Percentiles rank a stretch among this genome's conserved stretches.
These are phyloP conservation scores for Apiotrichum gamsii DNA, from an alignment of 1,284 basidiomycete species.

Conservation along the genomic window DNA sequence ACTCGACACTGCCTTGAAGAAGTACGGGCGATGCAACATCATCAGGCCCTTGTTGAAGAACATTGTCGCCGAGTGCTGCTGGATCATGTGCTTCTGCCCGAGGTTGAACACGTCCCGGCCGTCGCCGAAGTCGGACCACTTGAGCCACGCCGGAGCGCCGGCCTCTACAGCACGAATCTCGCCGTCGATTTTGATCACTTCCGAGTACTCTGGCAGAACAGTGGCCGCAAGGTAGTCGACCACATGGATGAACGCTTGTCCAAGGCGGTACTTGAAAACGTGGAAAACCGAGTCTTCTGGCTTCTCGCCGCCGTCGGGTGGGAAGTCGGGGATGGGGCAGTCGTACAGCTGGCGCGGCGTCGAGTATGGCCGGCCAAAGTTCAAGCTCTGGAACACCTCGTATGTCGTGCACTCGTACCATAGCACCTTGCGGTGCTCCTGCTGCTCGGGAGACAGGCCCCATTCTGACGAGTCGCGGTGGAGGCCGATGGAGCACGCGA, in stretches of 20 bases:
- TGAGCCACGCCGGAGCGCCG: conserved; percentile 17
- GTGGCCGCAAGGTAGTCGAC: conserved; percentile 19
- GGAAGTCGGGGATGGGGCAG: conserved; percentile 12
- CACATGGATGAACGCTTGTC: conserved; percentile 14
- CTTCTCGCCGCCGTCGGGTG: conserved; percentile 3
- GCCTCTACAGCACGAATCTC: conserved; percentile 18
- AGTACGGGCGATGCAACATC: conserved; percentile 22
- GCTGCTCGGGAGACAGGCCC: conserved; percentile 18
- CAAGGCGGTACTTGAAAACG: conserved; percentile 18
- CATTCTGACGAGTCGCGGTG: conserved; percentile 22
- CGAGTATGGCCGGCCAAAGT: conserved; percentile 27
- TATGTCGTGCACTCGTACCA: conserved; percentile 23
- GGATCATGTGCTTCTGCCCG: conserved; percentile 14
- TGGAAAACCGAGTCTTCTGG: conserved; percentile 20
- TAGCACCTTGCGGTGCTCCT: conserved; percentile 12
- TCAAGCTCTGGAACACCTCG: conserved; percentile 24
- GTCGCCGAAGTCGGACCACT: conserved; percentile 16
- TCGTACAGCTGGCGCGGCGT: conserved; percentile 19
- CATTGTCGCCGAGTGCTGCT: conserved; percentile 22
- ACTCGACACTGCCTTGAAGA: conserved; percentile 18
- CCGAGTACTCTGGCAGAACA: conserved; percentile 19
- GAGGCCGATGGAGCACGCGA: conserved; percentile 14
- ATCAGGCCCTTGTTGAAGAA: conserved; percentile 24
- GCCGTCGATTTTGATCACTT: conserved; percentile 19
- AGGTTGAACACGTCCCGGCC: neutral